phyloP scores from a whole-genome alignment of 2,329 filamentous ascomycete species.

The Fusarium sp. region DNA sequence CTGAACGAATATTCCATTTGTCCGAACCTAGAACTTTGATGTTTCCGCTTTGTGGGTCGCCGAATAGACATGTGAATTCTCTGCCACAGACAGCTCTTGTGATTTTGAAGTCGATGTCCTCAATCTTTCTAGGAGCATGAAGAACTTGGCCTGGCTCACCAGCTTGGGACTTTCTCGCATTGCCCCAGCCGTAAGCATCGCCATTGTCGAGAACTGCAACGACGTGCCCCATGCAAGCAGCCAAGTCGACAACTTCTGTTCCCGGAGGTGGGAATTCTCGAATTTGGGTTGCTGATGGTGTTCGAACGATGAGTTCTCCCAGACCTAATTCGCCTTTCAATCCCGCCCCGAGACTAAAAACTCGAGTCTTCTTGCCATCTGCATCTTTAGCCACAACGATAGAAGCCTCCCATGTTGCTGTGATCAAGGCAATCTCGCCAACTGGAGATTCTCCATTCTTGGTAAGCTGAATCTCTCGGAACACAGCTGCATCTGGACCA shows the following conservation, averaged over 20 bases:
- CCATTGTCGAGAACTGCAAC: slow-evolving; percentile 79
- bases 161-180: slow-evolving; percentile 84
- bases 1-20: slow-evolving; percentile 73
- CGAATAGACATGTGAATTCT: slow-evolving; percentile 83
- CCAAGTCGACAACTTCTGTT: slow-evolving; percentile 69
- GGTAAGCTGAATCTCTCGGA: slow-evolving; percentile 52
- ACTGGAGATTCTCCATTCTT: slow-evolving; percentile 42
- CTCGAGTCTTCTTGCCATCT: slow-evolving; percentile 52
- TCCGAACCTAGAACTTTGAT: slow-evolving; percentile 76
- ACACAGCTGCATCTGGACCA: slow-evolving; percentile 46
- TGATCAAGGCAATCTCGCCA: slow-evolving; percentile 55
- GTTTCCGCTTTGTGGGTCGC: slow-evolving; percentile 62
- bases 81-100: slow-evolving; percentile 78
- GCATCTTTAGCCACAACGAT: slow-evolving; percentile 64
- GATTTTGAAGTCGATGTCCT: slow-evolving; percentile 68
- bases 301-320: slow-evolving; percentile 61
- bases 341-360: slow-evolving; percentile 74
- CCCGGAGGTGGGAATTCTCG: slow-evolving; percentile 70
- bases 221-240: slow-evolving; percentile 81
- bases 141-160: slow-evolving; percentile 66
- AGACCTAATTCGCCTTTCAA: slow-evolving; percentile 78
- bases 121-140: slow-evolving; percentile 69
- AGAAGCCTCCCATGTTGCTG: slow-evolving; percentile 83
- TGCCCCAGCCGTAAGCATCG: slow-evolving; percentile 88
- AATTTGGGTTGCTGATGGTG: slow-evolving; percentile 59